phyloP scores from a whole-genome alignment of 805 yeast species.

The Kodamaea hsintzibuensis region DNA sequence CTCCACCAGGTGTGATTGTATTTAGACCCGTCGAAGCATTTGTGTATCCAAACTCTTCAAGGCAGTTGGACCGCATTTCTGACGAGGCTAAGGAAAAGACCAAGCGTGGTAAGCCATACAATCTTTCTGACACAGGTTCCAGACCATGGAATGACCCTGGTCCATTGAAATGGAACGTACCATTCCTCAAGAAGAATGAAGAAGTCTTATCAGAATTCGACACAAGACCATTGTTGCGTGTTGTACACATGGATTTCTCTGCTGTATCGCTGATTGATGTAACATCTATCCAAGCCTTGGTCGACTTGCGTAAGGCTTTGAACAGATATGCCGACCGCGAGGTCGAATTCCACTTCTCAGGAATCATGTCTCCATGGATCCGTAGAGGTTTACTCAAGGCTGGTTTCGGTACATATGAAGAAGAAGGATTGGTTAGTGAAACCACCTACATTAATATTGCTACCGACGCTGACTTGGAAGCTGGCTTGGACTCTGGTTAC shows the following conservation, averaged over 20 bases:
- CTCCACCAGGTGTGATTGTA: slow-evolving; percentile 90
- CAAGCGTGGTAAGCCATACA: slow-evolving; percentile 55
- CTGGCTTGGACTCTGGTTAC: slow-evolving; percentile 32
- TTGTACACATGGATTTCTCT: slow-evolving; percentile 80
- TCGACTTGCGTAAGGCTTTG: slow-evolving; percentile 72
- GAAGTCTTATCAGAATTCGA: slow-evolving; percentile 26
- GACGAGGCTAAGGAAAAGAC: slow-evolving; percentile 67
- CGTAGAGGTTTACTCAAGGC: slow-evolving; percentile 71
- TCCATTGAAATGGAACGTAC: slow-evolving; percentile 44
- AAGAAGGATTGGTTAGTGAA: slow-evolving; percentile 39
- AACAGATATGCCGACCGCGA: slow-evolving; percentile 75
- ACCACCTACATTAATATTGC: slow-evolving; percentile 44
- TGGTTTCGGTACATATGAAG: slow-evolving; percentile 70
- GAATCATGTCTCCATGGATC: slow-evolving; percentile 84
- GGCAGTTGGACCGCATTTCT: slow-evolving; percentile 66
- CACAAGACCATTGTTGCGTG: slow-evolving; percentile 63
- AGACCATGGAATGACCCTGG: slow-evolving; percentile 95
- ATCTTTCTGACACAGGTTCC: slow-evolving; percentile 45
- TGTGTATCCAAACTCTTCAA: slow-evolving; percentile 77
- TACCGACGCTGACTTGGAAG: slow-evolving; percentile 33
- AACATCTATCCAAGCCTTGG: slow-evolving; percentile 75
- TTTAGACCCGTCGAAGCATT: slow-evolving; percentile 81
- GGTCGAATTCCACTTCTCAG: slow-evolving; percentile 88
- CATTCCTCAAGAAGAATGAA: slow-evolving; percentile 24
- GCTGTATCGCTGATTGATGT: slow-evolving; percentile 75